Percentiles rank a stretch among this genome's conserved stretches.
These are phyloP conservation scores for Acer negundo DNA, from an alignment of 345 rosid species.

Conservation along the genomic window DNA sequence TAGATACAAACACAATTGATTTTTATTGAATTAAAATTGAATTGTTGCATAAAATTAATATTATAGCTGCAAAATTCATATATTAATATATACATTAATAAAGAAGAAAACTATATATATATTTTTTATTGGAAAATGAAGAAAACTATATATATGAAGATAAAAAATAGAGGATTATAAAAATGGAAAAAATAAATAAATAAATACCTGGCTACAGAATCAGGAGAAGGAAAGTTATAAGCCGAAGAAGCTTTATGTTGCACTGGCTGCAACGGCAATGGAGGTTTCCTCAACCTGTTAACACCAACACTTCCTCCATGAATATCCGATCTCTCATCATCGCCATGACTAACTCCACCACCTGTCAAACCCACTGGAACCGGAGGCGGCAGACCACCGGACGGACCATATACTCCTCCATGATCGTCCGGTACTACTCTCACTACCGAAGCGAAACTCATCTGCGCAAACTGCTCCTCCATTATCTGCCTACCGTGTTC, in stretches of 20 bases:
- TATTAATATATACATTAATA: no score
- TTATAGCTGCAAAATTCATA: no score
- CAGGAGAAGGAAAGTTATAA: constrained; percentile 64
- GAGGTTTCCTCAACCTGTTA: constrained; percentile 59
- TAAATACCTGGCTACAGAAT: constrained; percentile 70
- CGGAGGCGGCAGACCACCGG: constrained; percentile 35
- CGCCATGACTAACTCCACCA: constrained; percentile 17
- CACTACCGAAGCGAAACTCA: constrained; percentile 38
- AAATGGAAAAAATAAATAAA: no score
- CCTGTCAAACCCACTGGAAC: constrained; percentile 15
- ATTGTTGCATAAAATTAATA: no score
- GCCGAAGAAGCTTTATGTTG: constrained; percentile 43
- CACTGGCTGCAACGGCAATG: constrained; percentile 56
- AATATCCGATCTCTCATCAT: constrained; percentile 67
- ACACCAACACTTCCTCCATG: constrained; percentile 36
- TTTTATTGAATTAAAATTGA: no score
- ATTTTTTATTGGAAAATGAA: no score
- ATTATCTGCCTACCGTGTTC: constrained; percentile 33
- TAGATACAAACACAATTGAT: no score
- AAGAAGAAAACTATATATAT: no score
- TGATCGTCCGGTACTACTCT: constrained; percentile 34
- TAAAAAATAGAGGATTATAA: no score
- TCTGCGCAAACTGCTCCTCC: constrained; percentile 66
- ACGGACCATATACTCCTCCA: constrained; percentile 22
- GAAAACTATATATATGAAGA: no score